Evolutionary conservation across 345 rosid species (phyloP), one percentile per base, ranked within the genome.

Genomic region (Luvunga scandens): DNA sequence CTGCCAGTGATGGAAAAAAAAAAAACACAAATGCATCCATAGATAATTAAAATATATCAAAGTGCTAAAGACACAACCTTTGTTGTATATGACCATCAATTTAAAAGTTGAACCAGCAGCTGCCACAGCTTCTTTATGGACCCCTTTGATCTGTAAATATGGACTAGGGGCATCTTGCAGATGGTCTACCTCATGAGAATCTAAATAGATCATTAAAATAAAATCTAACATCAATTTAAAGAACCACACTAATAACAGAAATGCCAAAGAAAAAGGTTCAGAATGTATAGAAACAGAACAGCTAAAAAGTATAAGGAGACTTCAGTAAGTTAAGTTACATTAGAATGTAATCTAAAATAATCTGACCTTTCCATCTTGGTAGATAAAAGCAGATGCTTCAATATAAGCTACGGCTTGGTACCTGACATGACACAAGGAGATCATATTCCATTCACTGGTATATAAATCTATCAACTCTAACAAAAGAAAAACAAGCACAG

Each of bases 381-480:
- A 93, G 39, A 97, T 97, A 75, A 86, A 88, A 78, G 99, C 99
- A 28, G 96, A 89, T 66, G 98, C 99, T 88, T 94, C 99, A 27
- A 94, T 94, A 82, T 90, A 94, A 22, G 99, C 99, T 69, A 91
- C 98, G 36, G 99, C 98, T 83, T 91, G 97, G 83, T 94, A 97
- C 88, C 99, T 97, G 85, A 78, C 77, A 83, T 72, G 66, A 85
- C 7, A 38, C 69, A 82, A 61, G 65, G 75, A 38, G 25, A 77
- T 9, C 72, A 31, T 68, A 27, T 45, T 71, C 38, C 66, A 78
- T 48, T 59, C 48, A 64, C 5, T 38, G 57, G 53, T 73, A 56
- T 57, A 61, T 73, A 21, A 63, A 78, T 34, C 34, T 34, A 67
- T 75, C 48, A 71, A 24, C 36, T n/a, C 69, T 27, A 75, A 16